Percentiles rank a stretch among this genome's conserved stretches.
phyloP scores from a whole-genome alignment of 2,329 filamentous ascomycete genomes.

The Penicillium expansum region DNA sequence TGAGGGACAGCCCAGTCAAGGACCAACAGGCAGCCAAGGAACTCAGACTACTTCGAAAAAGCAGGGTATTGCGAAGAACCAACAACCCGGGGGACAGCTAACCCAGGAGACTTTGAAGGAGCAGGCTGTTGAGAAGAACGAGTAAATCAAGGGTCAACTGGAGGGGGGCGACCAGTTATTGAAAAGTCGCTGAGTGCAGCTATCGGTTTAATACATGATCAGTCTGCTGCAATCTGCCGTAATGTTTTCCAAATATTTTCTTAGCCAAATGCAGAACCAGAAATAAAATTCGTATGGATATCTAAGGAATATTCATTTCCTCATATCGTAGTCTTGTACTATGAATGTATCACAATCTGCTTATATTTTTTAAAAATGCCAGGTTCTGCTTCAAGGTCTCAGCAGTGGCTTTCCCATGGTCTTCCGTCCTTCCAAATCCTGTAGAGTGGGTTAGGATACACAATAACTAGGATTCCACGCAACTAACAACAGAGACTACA shows the following conservation, averaged over 20 bases:
- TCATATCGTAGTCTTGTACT: not conserved
- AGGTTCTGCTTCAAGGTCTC: conserved; percentile 50
- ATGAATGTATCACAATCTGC: not conserved
- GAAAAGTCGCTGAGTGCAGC: not conserved
- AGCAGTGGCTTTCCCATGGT: conserved; percentile 81
- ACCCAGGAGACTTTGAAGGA: not conserved
- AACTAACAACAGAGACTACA: conserved; percentile 12
- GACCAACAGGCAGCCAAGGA: too few relatives aligned
- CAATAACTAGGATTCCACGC: not conserved
- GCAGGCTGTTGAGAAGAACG: not conserved
- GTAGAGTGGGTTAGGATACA: not conserved
- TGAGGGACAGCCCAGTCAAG: not conserved
- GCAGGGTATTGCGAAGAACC: not conserved
- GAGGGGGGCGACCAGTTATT: not conserved
- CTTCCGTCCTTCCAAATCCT: conserved; percentile 76
- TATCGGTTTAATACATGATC: not conserved
- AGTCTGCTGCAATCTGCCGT: not conserved
- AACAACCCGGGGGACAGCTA: not conserved
- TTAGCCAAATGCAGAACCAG: not conserved
- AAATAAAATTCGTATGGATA: not conserved
- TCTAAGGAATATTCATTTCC: not conserved
- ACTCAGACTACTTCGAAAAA: not conserved
- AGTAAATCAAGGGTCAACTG: not conserved
- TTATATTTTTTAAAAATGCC: not conserved
- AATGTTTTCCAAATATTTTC: not conserved